These are phyloP conservation scores for Pseudognaphalium luteoalbum DNA, from an alignment of 129 eudicot species.

Conservation along the genomic window DNA sequence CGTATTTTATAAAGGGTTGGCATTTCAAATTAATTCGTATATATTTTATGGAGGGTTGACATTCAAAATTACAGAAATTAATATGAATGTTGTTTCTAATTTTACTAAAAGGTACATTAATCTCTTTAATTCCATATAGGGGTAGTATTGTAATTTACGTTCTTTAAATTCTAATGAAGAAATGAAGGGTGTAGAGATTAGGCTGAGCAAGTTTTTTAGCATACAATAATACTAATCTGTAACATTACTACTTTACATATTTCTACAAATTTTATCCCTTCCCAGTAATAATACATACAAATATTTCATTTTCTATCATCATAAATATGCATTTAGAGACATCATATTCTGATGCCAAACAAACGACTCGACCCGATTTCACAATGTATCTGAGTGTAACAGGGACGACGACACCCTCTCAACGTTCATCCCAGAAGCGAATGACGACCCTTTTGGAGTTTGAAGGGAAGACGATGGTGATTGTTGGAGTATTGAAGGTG, in stretches of 20 bases:
- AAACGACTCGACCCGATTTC: conserved; percentile 7
- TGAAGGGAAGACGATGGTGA: conserved; percentile 63
- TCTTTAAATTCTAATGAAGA: too few species aligned
- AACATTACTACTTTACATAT: conserved; percentile 13
- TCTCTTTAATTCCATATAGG: too few species aligned
- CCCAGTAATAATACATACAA: conserved; percentile 8
- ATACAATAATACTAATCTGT: background rate
- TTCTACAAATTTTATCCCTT: background rate
- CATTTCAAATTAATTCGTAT: too few species aligned
- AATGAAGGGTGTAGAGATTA: too few species aligned
- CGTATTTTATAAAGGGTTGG: too few species aligned
- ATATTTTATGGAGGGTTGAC: too few species aligned
- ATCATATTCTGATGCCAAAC: background rate
- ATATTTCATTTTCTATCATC: background rate
- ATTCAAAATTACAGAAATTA: too few species aligned
- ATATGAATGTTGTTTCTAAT: too few species aligned
- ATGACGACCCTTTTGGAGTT: conserved; percentile 48
- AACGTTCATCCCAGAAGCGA: conserved; percentile 53
- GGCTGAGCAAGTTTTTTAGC: too few species aligned
- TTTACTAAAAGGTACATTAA: too few species aligned
- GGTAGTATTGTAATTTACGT: too few species aligned
- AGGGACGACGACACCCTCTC: conserved; percentile 58
- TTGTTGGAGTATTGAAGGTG: conserved; percentile 51
- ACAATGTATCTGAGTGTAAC: conserved; percentile 35
- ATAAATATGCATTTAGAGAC: conserved; percentile 3